These are phyloP conservation scores for Funneliformis geosporum DNA, from an alignment of 192 early-diverging fungal genomes.

Conservation along the genomic window DNA sequence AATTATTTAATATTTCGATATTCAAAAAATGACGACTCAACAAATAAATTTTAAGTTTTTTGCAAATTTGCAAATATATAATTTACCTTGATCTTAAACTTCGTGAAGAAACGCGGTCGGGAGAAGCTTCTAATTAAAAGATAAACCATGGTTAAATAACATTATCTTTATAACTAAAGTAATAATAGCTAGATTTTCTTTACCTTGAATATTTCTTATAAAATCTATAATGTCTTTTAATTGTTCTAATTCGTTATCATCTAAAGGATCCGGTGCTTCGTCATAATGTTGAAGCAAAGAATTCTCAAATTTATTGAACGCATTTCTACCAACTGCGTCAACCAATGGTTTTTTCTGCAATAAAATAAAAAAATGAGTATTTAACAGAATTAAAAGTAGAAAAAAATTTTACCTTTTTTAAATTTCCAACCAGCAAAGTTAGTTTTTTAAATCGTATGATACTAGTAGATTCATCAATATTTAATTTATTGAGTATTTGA, in stretches of 20 bases:
- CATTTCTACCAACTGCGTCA: background rate
- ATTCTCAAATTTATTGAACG: background rate
- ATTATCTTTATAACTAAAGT: background rate
- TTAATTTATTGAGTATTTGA: constrained; percentile 61
- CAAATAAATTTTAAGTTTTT: too few relatives aligned
- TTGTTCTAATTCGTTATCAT: background rate
- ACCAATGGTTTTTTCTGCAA: background rate
- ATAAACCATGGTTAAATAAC: background rate
- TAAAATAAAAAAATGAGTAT: background rate
- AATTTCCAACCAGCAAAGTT: background rate
- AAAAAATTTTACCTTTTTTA: background rate
- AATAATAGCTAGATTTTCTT: background rate
- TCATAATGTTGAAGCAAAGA: background rate
- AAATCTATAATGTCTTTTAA: background rate
- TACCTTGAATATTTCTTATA: background rate
- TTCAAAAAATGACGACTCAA: too few relatives aligned
- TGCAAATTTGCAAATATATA: background rate
- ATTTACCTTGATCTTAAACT: background rate
- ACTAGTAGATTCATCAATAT: constrained; percentile 45
- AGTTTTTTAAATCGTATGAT: background rate
- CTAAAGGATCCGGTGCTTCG: background rate
- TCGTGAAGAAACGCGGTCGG: background rate
- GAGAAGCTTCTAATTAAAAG: background rate
- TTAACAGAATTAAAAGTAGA: background rate
- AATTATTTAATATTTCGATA: too few relatives aligned